phyloP scores from a whole-genome alignment of 305 asterid species.

The Fraxinus angustifolia region DNA sequence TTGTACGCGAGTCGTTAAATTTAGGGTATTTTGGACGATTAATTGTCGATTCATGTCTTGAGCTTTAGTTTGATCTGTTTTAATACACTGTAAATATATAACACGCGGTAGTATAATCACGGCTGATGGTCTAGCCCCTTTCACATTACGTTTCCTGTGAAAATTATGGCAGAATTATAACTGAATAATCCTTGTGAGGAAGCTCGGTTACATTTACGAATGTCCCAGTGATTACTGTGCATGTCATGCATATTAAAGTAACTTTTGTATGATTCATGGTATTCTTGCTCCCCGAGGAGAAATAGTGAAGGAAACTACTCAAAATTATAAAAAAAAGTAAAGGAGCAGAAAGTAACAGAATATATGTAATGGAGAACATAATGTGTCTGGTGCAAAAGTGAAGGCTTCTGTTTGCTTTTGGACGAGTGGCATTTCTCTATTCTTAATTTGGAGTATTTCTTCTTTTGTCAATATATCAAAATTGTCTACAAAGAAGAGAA shows the following conservation, averaged over 20 bases:
- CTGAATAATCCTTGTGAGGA: not conserved
- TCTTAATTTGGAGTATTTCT: not conserved
- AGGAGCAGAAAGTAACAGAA: not conserved
- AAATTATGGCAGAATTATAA: not conserved
- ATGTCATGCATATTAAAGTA: constrained; percentile 3
- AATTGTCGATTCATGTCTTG: not conserved
- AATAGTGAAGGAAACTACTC: not conserved
- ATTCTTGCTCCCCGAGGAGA: not conserved
- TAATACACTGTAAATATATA: not conserved
- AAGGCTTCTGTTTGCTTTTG: not conserved
- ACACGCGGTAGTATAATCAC: not conserved
- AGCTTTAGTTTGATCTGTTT: not conserved
- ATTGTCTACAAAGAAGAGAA: not conserved
- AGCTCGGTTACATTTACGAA: not conserved
- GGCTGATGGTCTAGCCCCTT: not conserved
- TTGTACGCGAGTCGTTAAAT: not conserved
- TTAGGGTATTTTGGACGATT: not conserved
- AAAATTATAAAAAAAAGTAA: not conserved
- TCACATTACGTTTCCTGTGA: not conserved
- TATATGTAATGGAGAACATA: not conserved
- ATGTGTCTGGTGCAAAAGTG: not conserved
- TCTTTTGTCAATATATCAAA: not conserved
- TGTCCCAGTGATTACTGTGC: not conserved
- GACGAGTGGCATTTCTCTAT: not conserved
- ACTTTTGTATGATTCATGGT: not conserved